These are phyloP conservation scores for Saccharomycopsis sp. DNA, from an alignment of 805 yeast genomes.

Conservation along the genomic window DNA sequence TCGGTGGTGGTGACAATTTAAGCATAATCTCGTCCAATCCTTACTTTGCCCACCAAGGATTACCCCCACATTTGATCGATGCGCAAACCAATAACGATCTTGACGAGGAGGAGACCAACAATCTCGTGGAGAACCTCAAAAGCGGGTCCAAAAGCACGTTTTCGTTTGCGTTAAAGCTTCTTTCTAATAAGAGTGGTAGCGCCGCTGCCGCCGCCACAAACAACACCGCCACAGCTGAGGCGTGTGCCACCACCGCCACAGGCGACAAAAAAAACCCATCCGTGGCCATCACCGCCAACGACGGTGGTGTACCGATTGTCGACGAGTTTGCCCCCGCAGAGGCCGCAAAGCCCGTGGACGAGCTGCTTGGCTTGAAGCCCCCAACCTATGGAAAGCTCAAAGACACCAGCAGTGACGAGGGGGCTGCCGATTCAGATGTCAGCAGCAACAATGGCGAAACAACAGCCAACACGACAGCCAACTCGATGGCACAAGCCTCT, in stretches of 20 bases:
- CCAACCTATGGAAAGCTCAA: slow-evolving; percentile 18
- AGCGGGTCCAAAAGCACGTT: slow-evolving; percentile 27
- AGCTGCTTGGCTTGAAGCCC: slow-evolving; percentile 12
- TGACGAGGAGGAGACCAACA: slow-evolving; percentile 22
- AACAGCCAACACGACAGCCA: no score
- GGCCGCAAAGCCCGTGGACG: slow-evolving; percentile 1
- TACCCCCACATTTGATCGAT: slow-evolving; percentile 43
- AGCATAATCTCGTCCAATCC: slow-evolving; percentile 33
- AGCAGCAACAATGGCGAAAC: slow-evolving; percentile 3
- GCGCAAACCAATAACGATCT: slow-evolving; percentile 16
- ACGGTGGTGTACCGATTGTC: slow-evolving; percentile 13
- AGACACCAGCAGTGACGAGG: slow-evolving; percentile 6
- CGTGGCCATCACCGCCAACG: slow-evolving; percentile 6
- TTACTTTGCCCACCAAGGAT: slow-evolving; percentile 52
- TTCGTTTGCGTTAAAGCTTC: slow-evolving; percentile 27
- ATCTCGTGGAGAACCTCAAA: slow-evolving; percentile 11
- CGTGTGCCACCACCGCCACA: no score
- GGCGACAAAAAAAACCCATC: slow-evolving; percentile 25
- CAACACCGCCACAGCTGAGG: no score
- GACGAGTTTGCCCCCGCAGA: background rate
- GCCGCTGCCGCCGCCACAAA: no score
- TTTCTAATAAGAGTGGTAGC: slow-evolving; percentile 21
- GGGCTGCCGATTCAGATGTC: background rate
- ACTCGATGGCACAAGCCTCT: slow-evolving; percentile 6
- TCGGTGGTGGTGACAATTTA: slow-evolving; percentile 6